Base-by-base conservation (phyloP, 805 yeast species). In the Limtongia smithiae region DNA sequence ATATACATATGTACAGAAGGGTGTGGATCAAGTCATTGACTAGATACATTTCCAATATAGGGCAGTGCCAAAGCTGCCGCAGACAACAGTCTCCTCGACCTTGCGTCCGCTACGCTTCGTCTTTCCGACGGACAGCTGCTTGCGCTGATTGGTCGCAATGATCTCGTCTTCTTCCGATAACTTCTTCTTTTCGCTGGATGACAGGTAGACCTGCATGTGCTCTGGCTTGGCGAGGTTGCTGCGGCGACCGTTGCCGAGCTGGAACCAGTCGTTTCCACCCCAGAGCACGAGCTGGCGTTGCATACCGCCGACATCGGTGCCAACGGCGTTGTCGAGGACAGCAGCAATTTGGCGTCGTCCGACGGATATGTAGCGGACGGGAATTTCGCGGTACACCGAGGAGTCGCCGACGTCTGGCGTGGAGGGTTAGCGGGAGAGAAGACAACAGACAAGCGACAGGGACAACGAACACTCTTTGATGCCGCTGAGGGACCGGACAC, bases 251-350 rank as follows among this genome's bases (percentile, higher is more conserved):
- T 81, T 86, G 11, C 95, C 96, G 37, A 86, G 73, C 68, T 91
- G 96, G 21, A 91, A 95, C 59, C 57, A 71, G 61, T 81, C 84
- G 66, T 90, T 91, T 37, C 80, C 83, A 21, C 98, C 98, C 88
- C 95, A 88, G 39, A 58, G 27, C 18, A 54, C 22, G 9, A 58
- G 30, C 11, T 55, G 53, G 11, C 56, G 41, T 18, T 50, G 48
- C 15, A 20, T 20, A 14, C 30, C 31, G 24, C 20, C 32, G n/a
- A 37, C 33, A 5, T 14, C 39, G n/a, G n/a, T n/a, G 34, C 28
- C 46, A 6, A 46, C 17, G 21, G 76, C 76, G 53, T 83, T 83
- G 36, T 72, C 66, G 48, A 85, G 68, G 8, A 80, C 78, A 9
- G 82, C 77, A 38, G 82, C 73, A 0, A 72, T 70, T 61, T 90